These are phyloP conservation scores for Fremontodendron californicum DNA, from an alignment of 345 rosid species.

Conservation along the genomic window DNA sequence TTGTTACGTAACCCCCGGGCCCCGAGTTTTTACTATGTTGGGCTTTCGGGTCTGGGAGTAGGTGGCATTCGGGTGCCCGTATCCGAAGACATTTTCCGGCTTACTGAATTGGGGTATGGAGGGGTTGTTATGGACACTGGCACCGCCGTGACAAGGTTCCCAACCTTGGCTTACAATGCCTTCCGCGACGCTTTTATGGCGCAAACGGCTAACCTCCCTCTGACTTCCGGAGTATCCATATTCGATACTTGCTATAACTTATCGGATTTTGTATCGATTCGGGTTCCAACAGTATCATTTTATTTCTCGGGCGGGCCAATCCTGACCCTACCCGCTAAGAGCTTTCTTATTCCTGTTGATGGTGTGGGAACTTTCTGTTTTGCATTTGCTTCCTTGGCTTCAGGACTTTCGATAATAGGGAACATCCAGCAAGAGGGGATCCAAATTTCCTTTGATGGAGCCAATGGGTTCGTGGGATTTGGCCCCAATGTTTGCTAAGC, in stretches of 20 bases:
- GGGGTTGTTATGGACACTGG: constrained; percentile 98
- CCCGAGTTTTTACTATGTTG: constrained; percentile 75
- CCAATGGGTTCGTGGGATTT: constrained; percentile 88
- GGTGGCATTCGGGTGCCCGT: constrained; percentile 61
- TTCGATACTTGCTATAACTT: constrained; percentile 92
- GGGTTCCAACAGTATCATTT: constrained; percentile 86
- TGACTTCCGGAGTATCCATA: constrained; percentile 70
- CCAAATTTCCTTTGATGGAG: constrained; percentile 85
- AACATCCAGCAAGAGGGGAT: constrained; percentile 98
- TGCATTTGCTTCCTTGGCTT: constrained; percentile 69
- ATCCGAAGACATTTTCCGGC: constrained; percentile 45
- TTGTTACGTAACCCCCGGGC: constrained; percentile 66
- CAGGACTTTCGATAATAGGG: constrained; percentile 87
- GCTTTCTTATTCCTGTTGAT: constrained; percentile 89
- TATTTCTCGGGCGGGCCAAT: constrained; percentile 75
- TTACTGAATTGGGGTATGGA: constrained; percentile 58
- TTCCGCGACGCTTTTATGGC: constrained; percentile 67
- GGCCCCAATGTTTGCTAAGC: constrained; percentile 82
- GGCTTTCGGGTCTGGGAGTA: constrained; percentile 78
- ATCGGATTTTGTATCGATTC: constrained; percentile 61
- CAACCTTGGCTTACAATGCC: constrained; percentile 54
- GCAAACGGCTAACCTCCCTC: constrained; percentile 70
- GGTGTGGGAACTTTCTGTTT: constrained; percentile 81
- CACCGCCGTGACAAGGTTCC: constrained; percentile 85
- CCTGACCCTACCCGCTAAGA: constrained; percentile 76